Base-by-base conservation (phyloP, 768 basidiomycete genomes). In the Sporobolomyces phaffii region DNA sequence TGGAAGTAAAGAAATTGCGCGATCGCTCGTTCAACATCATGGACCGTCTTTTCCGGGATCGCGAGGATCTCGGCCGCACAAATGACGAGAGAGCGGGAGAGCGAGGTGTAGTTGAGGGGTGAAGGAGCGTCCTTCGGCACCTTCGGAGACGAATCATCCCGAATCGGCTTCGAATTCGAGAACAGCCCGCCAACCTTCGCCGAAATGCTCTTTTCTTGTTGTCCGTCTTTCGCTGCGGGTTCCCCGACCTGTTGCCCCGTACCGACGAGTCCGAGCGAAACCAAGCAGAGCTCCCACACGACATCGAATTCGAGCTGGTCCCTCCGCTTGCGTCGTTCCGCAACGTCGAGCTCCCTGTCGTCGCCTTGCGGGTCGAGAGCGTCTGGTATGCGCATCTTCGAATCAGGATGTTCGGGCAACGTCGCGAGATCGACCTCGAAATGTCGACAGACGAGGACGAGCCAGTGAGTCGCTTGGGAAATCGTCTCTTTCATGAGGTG, bases 1-100 rank as follows among this genome's bases (percentile, higher is more conserved):
- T 62, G 57, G 26, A 72, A 72, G 57, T 50, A 68, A 52, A 72
- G 67, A 29, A 63, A 56, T 28, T 72, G 71, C 6, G 66, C 56
- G 56, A 72, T 60, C 0, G 66, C 24, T 41, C 57, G 57, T 41
- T 72, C 71, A 41, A 64, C 71, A 28, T 61, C 47, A 29, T 40
- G 10, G 18, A 72, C 56, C n/a, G 38, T 41, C 6, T 44, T 26
- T 6, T 44, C 41, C 2, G 40, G 6, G 57, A 68, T 65, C 24
- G 56, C 66, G 45, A 68, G 61, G 22, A 56, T 8, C 6, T 50
- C 45, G 29, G 48, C 49, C 1, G 71, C 34, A 24, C 56, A n/a
- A 34, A 68, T 41, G 33, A 65, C 33, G 43, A 72, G 64, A 9
- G 71, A 58, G 20, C 71, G 66, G 2, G 54, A 62, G 28, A 65